These are phyloP conservation scores for Aspergillus uvarum DNA, from an alignment of 2,329 filamentous ascomycete species.

Conservation along the genomic window DNA sequence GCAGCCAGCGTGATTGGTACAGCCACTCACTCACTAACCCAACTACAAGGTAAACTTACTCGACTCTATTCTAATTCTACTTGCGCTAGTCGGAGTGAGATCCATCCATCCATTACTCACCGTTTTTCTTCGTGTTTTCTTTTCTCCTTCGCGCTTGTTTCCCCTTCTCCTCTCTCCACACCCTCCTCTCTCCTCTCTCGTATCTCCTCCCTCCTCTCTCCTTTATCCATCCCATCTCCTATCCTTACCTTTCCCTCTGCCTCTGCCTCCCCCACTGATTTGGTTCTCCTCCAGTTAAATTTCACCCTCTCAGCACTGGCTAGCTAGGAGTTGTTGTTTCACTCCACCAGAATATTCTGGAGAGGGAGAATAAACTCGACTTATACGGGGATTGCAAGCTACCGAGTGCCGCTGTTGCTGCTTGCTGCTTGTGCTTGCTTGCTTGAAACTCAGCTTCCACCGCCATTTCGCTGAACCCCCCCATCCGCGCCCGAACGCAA, in stretches of 20 bases:
- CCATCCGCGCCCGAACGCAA: constrained; percentile 8
- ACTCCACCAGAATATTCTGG: neutral
- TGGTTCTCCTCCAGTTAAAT: neutral
- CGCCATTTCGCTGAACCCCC: constrained; percentile 14
- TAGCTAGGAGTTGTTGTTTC: neutral
- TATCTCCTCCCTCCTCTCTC: neutral
- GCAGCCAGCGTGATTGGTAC: constrained; percentile 17
- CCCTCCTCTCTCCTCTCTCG: neutral
- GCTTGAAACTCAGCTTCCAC: constrained; percentile 13
- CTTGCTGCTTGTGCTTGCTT: neutral
- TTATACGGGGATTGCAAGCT: no score
- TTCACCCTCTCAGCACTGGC: neutral
- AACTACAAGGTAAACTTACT: no score
- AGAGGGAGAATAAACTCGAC: neutral
- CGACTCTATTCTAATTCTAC: neutral
- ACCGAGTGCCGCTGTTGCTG: neutral
- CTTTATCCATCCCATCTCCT: constrained; percentile 2
- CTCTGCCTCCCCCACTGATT: constrained; percentile 1
- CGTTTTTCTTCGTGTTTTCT: constrained; percentile 13
- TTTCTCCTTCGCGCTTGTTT: constrained; percentile 14
- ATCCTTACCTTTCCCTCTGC: constrained; percentile 2
- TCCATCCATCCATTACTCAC: constrained; percentile 14
- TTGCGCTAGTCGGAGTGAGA: neutral
- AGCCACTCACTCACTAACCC: neutral
- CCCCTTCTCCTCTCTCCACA: constrained; percentile 1